Evolutionary conservation across 768 basidiomycete genomes (phyloP), one percentile per base, ranked within the genome.

Genomic region (Lepiota subincarnata): DNA sequence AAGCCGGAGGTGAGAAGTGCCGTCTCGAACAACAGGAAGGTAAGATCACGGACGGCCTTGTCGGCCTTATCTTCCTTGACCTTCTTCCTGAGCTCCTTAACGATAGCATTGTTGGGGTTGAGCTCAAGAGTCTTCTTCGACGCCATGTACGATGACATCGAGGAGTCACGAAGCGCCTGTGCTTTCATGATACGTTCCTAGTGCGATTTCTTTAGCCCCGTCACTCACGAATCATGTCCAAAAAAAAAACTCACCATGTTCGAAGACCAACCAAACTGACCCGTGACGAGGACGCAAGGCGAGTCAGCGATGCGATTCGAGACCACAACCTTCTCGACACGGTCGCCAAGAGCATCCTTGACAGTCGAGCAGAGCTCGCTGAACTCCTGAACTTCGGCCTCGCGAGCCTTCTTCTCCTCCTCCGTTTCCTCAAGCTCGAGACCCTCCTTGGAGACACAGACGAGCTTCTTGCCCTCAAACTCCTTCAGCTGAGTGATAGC

Each of bases 101-200:
- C 78, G 76, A 98, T 96, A 39, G 90, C 73, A 77, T 98, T 93
- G 60, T 68, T 72, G 31, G 92, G 88, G 83, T 98, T 97, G 60
- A 98, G 83, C 76, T 98, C 96, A 57, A 98, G 83, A 7, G 95
- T 97, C 87, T 97, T 97, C 82, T 95, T 95, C 56, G 87, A 90
- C 24, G 92, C 91, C 96, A 98, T 98, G 82, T 98, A 98, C 20
- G 93, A 96, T 20, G 94, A 97, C 95, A 96, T 96, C 56, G 89
- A 92, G 14, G 92, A 91, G 70, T 96, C 93, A 58, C 93, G 90
- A 53, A 96, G 84, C 26, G 95, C 95, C 74, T 98, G 95, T 11
- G 96, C 94, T 76, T 96, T 96, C 96, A 98, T 98, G 79, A 98
- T 97, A 72, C 95, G 87, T 72, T 95, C 90, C 84, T 86, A 61